Percentiles rank a stretch among this genome's conserved stretches.
These are phyloP conservation scores for Escallonia herrerae DNA, from an alignment of 129 eudicot genomes.

Conservation along the genomic window DNA sequence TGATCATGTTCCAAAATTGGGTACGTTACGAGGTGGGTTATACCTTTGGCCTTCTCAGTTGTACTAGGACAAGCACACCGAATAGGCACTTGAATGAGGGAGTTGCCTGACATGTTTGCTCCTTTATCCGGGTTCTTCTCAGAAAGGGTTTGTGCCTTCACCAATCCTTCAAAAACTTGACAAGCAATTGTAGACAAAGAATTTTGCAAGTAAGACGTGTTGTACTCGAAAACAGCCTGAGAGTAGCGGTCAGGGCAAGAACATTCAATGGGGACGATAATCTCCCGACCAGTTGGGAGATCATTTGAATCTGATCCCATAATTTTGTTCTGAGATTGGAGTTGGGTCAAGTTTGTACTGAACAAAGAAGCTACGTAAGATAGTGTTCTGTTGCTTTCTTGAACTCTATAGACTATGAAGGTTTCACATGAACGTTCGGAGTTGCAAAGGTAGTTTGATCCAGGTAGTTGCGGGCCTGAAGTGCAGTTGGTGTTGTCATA, in stretches of 20 bases:
- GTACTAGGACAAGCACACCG: constrained; percentile 39
- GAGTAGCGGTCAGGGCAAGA: constrained; percentile 32
- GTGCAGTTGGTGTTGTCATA: constrained; percentile 36
- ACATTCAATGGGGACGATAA: constrained; percentile 33
- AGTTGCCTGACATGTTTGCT: background rate
- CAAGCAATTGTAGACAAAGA: constrained; percentile 29
- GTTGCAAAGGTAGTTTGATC: constrained; percentile 38
- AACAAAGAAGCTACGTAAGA: constrained; percentile 29
- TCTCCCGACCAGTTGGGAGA: constrained; percentile 15
- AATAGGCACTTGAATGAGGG: constrained; percentile 34
- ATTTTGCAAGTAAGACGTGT: constrained; percentile 3
- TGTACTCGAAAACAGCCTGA: constrained; percentile 17
- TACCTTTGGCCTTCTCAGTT: constrained; percentile 14
- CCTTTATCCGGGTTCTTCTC: constrained; percentile 16
- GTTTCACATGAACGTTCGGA: constrained; percentile 27
- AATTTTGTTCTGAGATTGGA: constrained; percentile 12
- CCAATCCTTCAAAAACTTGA: constrained; percentile 35
- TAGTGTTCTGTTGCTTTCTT: constrained; percentile 19
- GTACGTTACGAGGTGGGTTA: constrained; percentile 32
- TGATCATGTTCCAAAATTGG: constrained; percentile 32
- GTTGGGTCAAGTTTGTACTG: constrained; percentile 22
- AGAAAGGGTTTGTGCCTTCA: constrained; percentile 24
- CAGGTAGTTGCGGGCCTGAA: constrained; percentile 19
- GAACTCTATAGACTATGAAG: constrained; percentile 40
- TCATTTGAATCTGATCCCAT: background rate